These are phyloP conservation scores for Stagonosporopsis chrysanthemi DNA, from an alignment of 2,329 filamentous ascomycete species.

Conservation along the genomic window DNA sequence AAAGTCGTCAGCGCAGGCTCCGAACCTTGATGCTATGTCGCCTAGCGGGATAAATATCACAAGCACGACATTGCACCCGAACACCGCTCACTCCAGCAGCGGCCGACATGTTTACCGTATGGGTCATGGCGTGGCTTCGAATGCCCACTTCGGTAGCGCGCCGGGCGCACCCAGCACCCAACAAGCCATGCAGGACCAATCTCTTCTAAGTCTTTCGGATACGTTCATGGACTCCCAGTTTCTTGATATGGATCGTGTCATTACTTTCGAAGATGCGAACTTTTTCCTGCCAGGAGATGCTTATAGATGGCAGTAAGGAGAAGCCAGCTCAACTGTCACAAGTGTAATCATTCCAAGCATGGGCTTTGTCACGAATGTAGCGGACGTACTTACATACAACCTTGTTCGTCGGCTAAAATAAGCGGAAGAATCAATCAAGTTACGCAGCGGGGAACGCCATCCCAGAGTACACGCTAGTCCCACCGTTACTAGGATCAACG, in stretches of 20 bases:
- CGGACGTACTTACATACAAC: neutral
- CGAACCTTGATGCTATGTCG: neutral
- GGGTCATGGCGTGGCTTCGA: slow-evolving; percentile 2
- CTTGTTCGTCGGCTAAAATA: neutral
- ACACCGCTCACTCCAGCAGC: slow-evolving; percentile 1
- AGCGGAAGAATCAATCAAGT: slow-evolving; percentile 5
- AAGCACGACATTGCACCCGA: neutral
- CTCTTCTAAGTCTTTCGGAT: slow-evolving; percentile 40
- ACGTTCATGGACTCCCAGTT: slow-evolving; percentile 46
- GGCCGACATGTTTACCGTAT: slow-evolving; percentile 13
- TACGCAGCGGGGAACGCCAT: slow-evolving; percentile 2
- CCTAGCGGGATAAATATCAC: neutral
- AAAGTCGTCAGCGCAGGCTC: neutral
- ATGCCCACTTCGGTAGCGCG: slow-evolving; percentile 1
- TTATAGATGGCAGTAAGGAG: slow-evolving; percentile 34
- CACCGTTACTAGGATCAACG: neutral
- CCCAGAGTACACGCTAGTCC: neutral
- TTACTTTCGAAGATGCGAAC: slow-evolving; percentile 47
- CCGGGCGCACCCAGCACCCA: slow-evolving; percentile 11
- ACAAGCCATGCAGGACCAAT: slow-evolving; percentile 39
- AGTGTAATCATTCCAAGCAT: neutral
- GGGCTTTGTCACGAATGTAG: neutral
- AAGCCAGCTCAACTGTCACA: neutral
- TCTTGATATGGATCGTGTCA: slow-evolving; percentile 45
- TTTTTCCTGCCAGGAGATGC: slow-evolving; percentile 43